Base-by-base conservation (phyloP, 75 land plant genomes). In the Picea glauca region DNA sequence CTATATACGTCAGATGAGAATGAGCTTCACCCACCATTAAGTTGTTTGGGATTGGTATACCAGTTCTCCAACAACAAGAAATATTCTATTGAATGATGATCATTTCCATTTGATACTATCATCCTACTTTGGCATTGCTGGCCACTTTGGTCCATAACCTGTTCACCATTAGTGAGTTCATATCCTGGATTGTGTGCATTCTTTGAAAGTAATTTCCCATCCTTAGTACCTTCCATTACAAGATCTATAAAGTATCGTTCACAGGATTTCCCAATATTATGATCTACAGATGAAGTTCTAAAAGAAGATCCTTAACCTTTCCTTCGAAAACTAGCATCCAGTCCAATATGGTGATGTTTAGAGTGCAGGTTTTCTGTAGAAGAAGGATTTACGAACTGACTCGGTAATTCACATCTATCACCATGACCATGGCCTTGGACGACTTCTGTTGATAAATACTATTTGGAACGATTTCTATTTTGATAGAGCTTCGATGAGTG, bases 41-140 rank as follows among this genome's bases (percentile, higher is more conserved):
- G 70, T 79, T 89, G 87, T 84, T 91, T 91, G 1, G 93, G 93
- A 85, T 90, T 91, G 66, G 83, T 58, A 85, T 93, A 93, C 96
- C 96, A 93, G 73, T 65, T 86, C 61, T 91, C 90, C 79, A n/a
- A n/a, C n/a, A n/a, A n/a, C n/a, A n/a, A n/a, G n/a, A n/a, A n/a
- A n/a, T n/a, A 90, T 93, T 76, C 35, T 23, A 18, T 62, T 54
- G 33, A 43, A 35, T 64, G 81, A 56, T 46, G 78, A 15, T 67
- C 62, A 38, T 67, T 1, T 17, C 56, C 18, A 76, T 21, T 43
- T 26, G 21, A 31, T 43, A 64, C 62, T 20, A 58, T 54, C 56
- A 60, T 63, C 30, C 76, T 57, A 75, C 15, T 75, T 50, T 17
- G 64, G n/a, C 23, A 62, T 57, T 70, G 72, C 13, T 23, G 46